Evolutionary conservation across 306 rosid species (phyloP).

Genomic region (Dicorynia guianensis): DNA sequence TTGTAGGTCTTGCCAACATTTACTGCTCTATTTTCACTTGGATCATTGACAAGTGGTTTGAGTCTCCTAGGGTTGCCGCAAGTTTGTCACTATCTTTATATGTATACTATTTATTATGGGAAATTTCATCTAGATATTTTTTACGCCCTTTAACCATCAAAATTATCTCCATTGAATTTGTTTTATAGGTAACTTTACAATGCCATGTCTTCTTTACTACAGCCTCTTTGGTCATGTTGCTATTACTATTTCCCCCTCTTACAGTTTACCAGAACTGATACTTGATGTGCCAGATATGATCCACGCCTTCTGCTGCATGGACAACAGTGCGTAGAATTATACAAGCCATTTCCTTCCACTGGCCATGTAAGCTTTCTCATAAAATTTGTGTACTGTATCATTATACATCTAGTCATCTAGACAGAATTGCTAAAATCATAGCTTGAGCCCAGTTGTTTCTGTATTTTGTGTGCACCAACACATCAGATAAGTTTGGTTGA

Average conservation of each 20-base stretch:
- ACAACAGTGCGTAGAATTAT: conserved; percentile 87
- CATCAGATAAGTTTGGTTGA: conserved; percentile 10
- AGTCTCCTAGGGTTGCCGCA: conserved; percentile 79
- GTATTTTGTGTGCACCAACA: conserved; percentile 4
- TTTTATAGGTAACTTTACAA: conserved; percentile 2
- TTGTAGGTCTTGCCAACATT: conserved; percentile 88
- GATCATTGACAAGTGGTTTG: conserved; percentile 38
- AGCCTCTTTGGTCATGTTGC: conserved; percentile 20
- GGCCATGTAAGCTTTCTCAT: conserved; percentile 65
- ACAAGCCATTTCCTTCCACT: conserved; percentile 82
- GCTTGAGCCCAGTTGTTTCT: neutral
- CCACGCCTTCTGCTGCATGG: conserved; percentile 91
- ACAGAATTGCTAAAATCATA: conserved; percentile 29
- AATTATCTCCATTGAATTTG: conserved; percentile 8
- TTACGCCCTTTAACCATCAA: conserved; percentile 16
- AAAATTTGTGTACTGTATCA: conserved; percentile 31
- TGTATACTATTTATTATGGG: conserved; percentile 14
- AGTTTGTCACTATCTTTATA: conserved; percentile 50
- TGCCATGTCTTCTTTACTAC: conserved; percentile 2
- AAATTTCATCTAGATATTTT: conserved; percentile 3
- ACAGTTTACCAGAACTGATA: conserved; percentile 16
- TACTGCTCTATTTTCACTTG: conserved; percentile 62
- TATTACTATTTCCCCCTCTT: conserved; percentile 28
- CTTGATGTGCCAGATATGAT: conserved; percentile 66
- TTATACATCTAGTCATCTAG: neutral